These are phyloP conservation scores for Dillenia suffruticosa DNA, from an alignment of 164 flowering plant species.

Conservation along the genomic window DNA sequence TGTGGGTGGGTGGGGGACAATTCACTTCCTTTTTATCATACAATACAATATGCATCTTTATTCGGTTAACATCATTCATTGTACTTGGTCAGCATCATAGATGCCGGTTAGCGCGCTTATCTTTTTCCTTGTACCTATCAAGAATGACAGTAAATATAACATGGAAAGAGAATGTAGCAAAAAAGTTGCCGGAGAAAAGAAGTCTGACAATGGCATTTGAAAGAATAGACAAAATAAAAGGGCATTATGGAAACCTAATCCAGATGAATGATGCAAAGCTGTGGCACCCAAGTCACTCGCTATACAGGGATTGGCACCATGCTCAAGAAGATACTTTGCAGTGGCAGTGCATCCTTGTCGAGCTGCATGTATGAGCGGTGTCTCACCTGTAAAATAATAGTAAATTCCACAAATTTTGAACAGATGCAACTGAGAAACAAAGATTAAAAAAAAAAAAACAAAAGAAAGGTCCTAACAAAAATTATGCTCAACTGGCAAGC, in stretches of 20 bases:
- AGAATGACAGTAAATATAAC: background rate
- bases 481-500: too few relatives aligned
- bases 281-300: slow-evolving; percentile 84
- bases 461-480: too few relatives aligned
- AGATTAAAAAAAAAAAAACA: too few relatives aligned
- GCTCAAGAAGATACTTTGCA: slow-evolving; percentile 72
- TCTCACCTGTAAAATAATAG: slow-evolving; percentile 58
- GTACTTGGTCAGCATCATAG: too few relatives aligned
- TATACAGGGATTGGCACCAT: slow-evolving; percentile 69
- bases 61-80: too few relatives aligned
- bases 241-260: slow-evolving; percentile 46
- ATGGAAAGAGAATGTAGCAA: background rate
- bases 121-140: background rate
- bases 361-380: slow-evolving; percentile 89
- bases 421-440: background rate
- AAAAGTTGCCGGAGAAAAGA: slow-evolving; percentile 1
- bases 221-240: background rate
- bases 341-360: slow-evolving; percentile 75
- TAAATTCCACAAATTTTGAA: background rate
- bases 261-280: slow-evolving; percentile 90
- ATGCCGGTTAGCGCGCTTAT: too few relatives aligned
- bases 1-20: too few relatives aligned
- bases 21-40: too few relatives aligned
- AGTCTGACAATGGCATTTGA: background rate
- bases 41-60: too few relatives aligned